Base-by-base conservation (phyloP, 345 rosid genomes). In the Dipteronia sinensis region DNA sequence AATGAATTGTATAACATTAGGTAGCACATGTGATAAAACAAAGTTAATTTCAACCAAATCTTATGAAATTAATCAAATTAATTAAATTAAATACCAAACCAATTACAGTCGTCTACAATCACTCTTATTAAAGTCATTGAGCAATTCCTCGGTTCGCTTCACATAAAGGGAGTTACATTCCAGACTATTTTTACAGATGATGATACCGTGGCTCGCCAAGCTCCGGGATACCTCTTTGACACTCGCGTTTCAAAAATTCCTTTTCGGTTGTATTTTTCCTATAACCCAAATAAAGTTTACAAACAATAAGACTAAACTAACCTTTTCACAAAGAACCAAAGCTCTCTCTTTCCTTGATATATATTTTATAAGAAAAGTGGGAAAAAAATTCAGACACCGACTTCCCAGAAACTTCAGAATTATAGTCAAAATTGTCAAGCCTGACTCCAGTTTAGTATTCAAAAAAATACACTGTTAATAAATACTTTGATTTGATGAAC, bases 341-440 rank as follows among this genome's bases (percentile, higher is more conserved):
- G 27, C 4, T 22, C 3, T 59, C 13, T 22, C 64, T 20, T 56
- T 56, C 62, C 4, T 29, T 34, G 6, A 4, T 34, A 4, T 34
- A 34, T 34, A 34, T 34, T 34, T 34, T 34, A 34, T 34, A 34
- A 34, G 38, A 34, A 4, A 34, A 34, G 38, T 4, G 38, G 4
- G 38, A 34, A 17, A 6, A n/a, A 1, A 10, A 34, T 71, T 34
- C 27, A 5, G 4, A 6, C 7, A 27, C 23, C 19, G 38, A 51
- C 20, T 70, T 16, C 74, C 25, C 59, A 4, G 61, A 74, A 74
- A 64, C 47, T 63, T 62, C 69, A 46, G 4, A 46, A 56, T 63
- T 46, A 47, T 7, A 17, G 77, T 63, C 77, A 74, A 74, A 71
- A 55, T 29, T 71, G 46, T 31, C 65, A 55, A 2, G 74, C 74